Conservation (phyloP, 108 stramenopile genomes). For the Nannochloropsis granulata region DNA sequence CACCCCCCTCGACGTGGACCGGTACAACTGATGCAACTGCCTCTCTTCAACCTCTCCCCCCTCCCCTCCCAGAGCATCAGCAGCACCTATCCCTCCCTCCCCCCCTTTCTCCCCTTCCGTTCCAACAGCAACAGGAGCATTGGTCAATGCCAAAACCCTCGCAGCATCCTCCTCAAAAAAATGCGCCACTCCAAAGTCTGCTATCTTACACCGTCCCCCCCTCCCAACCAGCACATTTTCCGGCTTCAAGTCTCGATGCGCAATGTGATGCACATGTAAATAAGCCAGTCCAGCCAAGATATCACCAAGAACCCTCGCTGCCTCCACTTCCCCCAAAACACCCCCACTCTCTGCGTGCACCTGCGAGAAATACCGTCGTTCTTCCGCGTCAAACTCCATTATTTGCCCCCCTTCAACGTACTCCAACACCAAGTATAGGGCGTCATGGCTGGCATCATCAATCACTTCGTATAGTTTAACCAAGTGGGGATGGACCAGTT, state of each 20-base stretch:
- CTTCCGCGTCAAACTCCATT: constrained; percentile 10
- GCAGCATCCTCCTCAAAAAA: constrained; percentile 10
- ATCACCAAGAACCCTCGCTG: constrained; percentile 13
- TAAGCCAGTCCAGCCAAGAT: constrained; percentile 25
- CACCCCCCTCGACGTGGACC: neutral
- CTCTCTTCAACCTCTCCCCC: neutral
- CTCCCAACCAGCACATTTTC: constrained; percentile 36
- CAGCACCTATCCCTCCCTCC: neutral
- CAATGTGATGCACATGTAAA: constrained; percentile 26
- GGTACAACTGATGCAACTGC: neutral
- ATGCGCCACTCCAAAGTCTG: constrained; percentile 41
- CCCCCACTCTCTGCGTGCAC: neutral
- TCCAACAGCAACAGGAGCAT: neutral
- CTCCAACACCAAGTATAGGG: constrained; percentile 19
- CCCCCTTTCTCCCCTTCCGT: neutral
- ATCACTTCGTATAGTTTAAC: constrained; percentile 25
- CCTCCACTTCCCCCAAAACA: neutral
- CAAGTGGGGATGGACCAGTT: constrained; percentile 18
- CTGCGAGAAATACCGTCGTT: constrained; percentile 2
- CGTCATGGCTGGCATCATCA: constrained; percentile 4
- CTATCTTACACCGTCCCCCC: constrained; percentile 24
- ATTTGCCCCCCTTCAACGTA: constrained; percentile 13
- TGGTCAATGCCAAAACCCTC: neutral
- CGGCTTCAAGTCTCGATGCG: constrained; percentile 42
- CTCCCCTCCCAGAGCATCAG: neutral